phyloP scores from a whole-genome alignment of 768 basidiomycete species.

The Tricholomella constricta region DNA sequence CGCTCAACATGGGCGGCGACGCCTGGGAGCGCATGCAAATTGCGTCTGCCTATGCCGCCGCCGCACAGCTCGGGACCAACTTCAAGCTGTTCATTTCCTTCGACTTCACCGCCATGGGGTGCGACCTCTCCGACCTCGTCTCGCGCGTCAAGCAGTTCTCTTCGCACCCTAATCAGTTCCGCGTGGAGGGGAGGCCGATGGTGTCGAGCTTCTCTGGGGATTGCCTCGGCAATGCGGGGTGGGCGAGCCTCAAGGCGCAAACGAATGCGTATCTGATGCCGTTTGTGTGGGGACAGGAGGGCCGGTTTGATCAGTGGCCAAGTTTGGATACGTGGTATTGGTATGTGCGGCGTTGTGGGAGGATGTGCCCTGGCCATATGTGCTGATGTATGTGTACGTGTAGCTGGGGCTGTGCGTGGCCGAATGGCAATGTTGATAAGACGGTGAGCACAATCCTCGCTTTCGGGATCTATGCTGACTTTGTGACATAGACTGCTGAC shows the following conservation, averaged over 20 bases:
- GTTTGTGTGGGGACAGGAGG: conserved; percentile 56
- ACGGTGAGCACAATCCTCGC: conserved; percentile 30
- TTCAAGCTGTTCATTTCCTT: conserved; percentile 62
- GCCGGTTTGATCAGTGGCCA: conserved; percentile 48
- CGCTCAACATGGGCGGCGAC: conserved; percentile 61
- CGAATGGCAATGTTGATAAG: conserved; percentile 46
- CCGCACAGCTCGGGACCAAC: conserved; percentile 36
- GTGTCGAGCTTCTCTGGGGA: conserved; percentile 65
- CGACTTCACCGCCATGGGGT: conserved; percentile 55
- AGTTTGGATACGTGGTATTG: conserved; percentile 51
- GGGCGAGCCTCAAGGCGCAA: conserved; percentile 49
- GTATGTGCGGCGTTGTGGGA: conserved; percentile 26
- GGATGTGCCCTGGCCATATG: not conserved
- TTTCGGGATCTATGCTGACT: conserved; percentile 4
- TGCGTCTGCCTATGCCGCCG: conserved; percentile 54
- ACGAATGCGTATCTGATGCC: conserved; percentile 52
- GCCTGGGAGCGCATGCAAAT: conserved; percentile 52
- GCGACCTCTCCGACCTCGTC: conserved; percentile 44
- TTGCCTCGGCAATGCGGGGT: conserved; percentile 55
- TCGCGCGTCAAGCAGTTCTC: conserved; percentile 47
- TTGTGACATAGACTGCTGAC: conserved; percentile 37
- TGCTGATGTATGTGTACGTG: not conserved
- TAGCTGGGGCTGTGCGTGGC: conserved; percentile 69
- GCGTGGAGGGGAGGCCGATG: conserved; percentile 52
- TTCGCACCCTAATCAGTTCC: conserved; percentile 55